A percentile compares a stretch with the other conserved stretches of the same genome.
phyloP scores from a whole-genome alignment of 2,329 filamentous ascomycete genomes.

The Ceratocystiopsis sp. region DNA sequence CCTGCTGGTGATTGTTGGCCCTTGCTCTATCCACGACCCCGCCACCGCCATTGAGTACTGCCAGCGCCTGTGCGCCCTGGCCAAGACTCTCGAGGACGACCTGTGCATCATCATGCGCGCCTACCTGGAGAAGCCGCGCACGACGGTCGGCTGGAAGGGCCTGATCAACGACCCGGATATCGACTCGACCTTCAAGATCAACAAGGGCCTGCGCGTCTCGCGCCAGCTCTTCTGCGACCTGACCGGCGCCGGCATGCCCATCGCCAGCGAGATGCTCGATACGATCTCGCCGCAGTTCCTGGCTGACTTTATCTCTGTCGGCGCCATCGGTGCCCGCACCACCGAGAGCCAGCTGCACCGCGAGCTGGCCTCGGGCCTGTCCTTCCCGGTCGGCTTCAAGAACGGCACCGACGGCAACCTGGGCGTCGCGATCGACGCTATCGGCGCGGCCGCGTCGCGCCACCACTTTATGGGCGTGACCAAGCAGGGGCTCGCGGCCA shows the following conservation, averaged over 20 bases:
- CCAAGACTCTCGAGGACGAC: slow-evolving; percentile 65
- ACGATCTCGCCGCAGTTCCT: slow-evolving; percentile 98
- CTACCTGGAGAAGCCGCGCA: slow-evolving; percentile 97
- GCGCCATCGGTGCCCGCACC: slow-evolving; percentile 87
- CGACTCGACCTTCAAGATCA: slow-evolving; percentile 94
- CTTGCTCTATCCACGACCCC: slow-evolving; percentile 95
- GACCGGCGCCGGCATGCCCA: slow-evolving; percentile 74
- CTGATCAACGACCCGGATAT: slow-evolving; percentile 98
- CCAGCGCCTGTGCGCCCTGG: slow-evolving; percentile 55
- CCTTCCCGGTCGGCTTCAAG: slow-evolving; percentile 98
- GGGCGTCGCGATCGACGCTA: slow-evolving; percentile 85
- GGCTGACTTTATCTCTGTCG: slow-evolving; percentile 85
- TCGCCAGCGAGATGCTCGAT: slow-evolving; percentile 96
- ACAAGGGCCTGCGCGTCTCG: slow-evolving; percentile 90
- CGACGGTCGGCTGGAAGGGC: slow-evolving; percentile 97
- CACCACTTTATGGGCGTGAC: slow-evolving; percentile 99
- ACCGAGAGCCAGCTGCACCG: slow-evolving; percentile 95
- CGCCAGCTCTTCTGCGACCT: slow-evolving; percentile 86
- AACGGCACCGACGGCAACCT: slow-evolving; percentile 93
- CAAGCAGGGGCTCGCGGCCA: slow-evolving; percentile 89
- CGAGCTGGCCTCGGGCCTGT: slow-evolving; percentile 85
- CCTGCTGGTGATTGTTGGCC: slow-evolving; percentile 84
- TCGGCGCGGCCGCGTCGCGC: slow-evolving; percentile 66
- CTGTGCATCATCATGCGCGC: slow-evolving; percentile 92
- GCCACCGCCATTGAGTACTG: slow-evolving; percentile 78